Evolutionary conservation across 192 early-diverging fungal genomes (phyloP), one percentile per base, ranked within the genome.

Genomic region (Backusella macrospora): DNA sequence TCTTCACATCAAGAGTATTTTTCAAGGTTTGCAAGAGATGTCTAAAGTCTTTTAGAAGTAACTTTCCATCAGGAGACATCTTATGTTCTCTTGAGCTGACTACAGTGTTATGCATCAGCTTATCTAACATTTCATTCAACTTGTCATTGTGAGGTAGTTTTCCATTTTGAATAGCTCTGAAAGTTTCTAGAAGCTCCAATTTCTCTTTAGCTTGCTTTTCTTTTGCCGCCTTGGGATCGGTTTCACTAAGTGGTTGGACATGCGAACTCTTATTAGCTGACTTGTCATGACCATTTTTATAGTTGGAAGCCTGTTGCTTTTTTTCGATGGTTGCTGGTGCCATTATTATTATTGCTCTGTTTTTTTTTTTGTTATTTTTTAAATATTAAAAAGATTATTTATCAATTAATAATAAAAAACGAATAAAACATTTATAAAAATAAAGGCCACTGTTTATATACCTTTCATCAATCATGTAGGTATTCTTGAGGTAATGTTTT

Each of bases 81-180:
- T 75, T 73, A 69, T 84, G 79, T n/a, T 73, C 59, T 47, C 82
- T 77, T 4, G 77, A 55, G 6, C 78, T 73, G 63, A 84, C 65
- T 0, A 74, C 18, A 0, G 74, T 59, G 10, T 73, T 76, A 23
- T 68, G 45, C 34, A 76, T 70, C 13, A 78, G 59, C 49, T 78
- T 75, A 34, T 42, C 62, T 0, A 84, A 49, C 26, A 84, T 71
- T 8, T 76, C 59, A 26, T 81, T 71, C 15, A 84, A 34, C 43
- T 84, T 80, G 12, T 77, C 75, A 37, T 84, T 84, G 38, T 80
- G 79, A n/a, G 82, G 82, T 48, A 84, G 46, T 26, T 77, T 78
- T 29, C 82, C 82, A 37, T 79, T 46, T 23, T 77, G 46, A 6
- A 84, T 40, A 0, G 80, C 80, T 62, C 81, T 79, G 16, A 81